Evolutionary conservation across 495 filamentous ascomycete species (phyloP).

Genomic region (Hypoxylon lenormandii): DNA sequence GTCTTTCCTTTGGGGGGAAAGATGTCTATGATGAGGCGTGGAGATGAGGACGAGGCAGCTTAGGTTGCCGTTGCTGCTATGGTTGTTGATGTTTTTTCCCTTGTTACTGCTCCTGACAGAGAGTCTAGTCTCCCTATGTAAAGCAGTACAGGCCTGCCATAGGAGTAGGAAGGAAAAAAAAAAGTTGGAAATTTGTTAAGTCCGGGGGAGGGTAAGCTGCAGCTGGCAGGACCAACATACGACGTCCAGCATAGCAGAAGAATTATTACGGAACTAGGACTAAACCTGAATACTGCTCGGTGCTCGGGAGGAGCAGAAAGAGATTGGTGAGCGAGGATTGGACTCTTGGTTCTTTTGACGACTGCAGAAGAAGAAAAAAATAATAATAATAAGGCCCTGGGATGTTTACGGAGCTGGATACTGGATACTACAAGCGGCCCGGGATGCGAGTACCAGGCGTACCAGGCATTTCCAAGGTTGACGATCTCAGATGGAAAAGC

Average conservation of each 20-base stretch:
- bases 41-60: slow-evolving; percentile 15
- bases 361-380: slow-evolving; percentile 25
- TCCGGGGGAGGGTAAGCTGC: slow-evolving; percentile 39
- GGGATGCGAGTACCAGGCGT: slow-evolving; percentile 19
- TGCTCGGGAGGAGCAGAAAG: slow-evolving; percentile 21
- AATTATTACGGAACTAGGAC: slow-evolving; percentile 39
- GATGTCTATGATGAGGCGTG: neutral
- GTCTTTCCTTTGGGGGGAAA: slow-evolving; percentile 2
- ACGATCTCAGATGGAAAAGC: slow-evolving; percentile 46
- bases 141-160: slow-evolving; percentile 24
- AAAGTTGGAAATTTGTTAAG: slow-evolving; percentile 30
- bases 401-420: slow-evolving; percentile 50
- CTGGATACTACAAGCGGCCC: slow-evolving; percentile 41
- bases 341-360: slow-evolving; percentile 42
- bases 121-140: slow-evolving; percentile 24
- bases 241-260: slow-evolving; percentile 34
- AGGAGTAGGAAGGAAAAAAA: slow-evolving; percentile 21
- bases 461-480: slow-evolving; percentile 4
- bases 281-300: slow-evolving; percentile 34
- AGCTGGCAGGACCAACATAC: slow-evolving; percentile 35
- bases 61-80: slow-evolving; percentile 11
- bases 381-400: slow-evolving; percentile 33
- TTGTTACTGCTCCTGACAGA: slow-evolving; percentile 38
- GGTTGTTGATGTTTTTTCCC: slow-evolving; percentile 2
- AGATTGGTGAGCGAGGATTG: slow-evolving; percentile 44